Conservation (phyloP, 192 early-diverging fungal species). For the Jimgerdemannia flammicorona region DNA sequence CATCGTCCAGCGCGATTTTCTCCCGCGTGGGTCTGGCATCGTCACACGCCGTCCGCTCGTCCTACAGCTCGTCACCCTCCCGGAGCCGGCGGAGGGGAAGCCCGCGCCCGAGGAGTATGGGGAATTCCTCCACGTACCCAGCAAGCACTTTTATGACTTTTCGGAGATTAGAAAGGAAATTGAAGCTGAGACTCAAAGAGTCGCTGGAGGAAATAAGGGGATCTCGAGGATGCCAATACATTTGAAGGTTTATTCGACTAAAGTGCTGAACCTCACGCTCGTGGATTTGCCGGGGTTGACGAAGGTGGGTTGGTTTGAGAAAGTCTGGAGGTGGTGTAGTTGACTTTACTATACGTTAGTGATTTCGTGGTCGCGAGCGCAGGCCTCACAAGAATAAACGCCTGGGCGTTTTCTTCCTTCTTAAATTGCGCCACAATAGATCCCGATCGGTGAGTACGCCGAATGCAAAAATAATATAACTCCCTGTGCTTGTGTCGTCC, state of each 20-base stretch:
- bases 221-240: conserved; percentile 76
- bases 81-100: not conserved
- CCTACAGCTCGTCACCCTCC: conserved; percentile 66
- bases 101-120: conserved; percentile 40
- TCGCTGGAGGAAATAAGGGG: conserved; percentile 78
- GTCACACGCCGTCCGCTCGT: conserved; percentile 82
- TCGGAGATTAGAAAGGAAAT: conserved; percentile 74
- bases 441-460: conserved; percentile 30
- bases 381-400: no score
- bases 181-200: conserved; percentile 72
- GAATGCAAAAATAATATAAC: not conserved
- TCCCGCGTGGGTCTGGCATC: conserved; percentile 89
- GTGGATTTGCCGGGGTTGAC: conserved; percentile 83
- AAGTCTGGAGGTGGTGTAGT: not conserved
- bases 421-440: conserved; percentile 9
- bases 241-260: conserved; percentile 69
- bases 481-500: conserved; percentile 1
- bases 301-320: conserved; percentile 44
- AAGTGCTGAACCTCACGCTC: conserved; percentile 76
- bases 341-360: not conserved
- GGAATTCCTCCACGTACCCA: conserved; percentile 73
- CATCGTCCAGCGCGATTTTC: conserved; percentile 96
- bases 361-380: no score
- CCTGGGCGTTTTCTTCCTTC: not conserved
- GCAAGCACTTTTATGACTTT: conserved; percentile 76